Conservation (phyloP, 495 filamentous ascomycete genomes). For the Aspergillus leporis region DNA sequence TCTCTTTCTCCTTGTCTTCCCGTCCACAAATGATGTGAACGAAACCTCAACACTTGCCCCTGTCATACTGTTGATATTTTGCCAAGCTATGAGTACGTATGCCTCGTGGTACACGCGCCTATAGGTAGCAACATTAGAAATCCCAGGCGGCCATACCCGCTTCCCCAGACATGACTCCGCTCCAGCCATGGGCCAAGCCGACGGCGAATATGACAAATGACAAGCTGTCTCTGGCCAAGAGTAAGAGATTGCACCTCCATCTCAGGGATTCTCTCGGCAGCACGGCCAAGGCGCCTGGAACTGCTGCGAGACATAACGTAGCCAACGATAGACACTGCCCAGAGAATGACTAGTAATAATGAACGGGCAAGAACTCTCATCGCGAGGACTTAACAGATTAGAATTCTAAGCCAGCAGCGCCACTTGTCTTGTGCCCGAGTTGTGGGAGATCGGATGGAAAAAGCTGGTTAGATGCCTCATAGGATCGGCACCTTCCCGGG, state of each 20-base stretch:
- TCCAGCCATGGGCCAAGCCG: not conserved
- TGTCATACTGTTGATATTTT: not conserved
- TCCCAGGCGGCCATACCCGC: not conserved
- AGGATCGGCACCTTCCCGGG: not conserved
- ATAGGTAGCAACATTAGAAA: not conserved
- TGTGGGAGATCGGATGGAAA: not conserved
- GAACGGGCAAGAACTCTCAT: slow-evolving; percentile 1
- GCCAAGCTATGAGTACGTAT: slow-evolving; percentile 1
- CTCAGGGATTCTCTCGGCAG: slow-evolving; percentile 14
- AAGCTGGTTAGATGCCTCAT: not conserved
- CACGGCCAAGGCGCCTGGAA: slow-evolving; percentile 15
- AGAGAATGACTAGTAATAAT: slow-evolving; percentile 5
- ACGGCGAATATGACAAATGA: not conserved
- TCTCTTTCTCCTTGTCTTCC: not conserved
- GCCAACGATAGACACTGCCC: slow-evolving; percentile 4
- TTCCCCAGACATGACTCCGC: not conserved
- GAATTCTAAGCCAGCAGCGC: slow-evolving; percentile 7
- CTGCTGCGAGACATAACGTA: slow-evolving; percentile 10
- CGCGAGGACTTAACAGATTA: not conserved
- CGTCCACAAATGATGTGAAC: not conserved
- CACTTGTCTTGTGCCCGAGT: slow-evolving; percentile 2
- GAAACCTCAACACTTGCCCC: not conserved
- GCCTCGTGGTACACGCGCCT: not conserved
- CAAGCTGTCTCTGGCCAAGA: slow-evolving; percentile 1
- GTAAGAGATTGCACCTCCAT: not conserved